Evolutionary conservation across 352 stramenopile species (phyloP), one percentile per base, ranked within the genome.

Genomic region (Saprolegnia parasitica): DNA sequence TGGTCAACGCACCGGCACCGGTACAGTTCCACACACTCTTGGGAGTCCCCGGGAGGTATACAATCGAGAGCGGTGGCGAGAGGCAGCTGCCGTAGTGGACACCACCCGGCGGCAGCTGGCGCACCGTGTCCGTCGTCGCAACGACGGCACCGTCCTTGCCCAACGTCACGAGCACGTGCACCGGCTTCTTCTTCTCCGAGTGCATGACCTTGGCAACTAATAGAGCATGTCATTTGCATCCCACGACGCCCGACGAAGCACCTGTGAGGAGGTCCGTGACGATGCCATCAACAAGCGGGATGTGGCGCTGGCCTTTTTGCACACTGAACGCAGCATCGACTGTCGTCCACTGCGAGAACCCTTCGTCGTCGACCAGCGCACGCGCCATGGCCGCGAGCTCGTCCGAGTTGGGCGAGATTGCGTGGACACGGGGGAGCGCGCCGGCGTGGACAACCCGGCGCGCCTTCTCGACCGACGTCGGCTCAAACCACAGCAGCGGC

Each of bases 381-480:
- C 83, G 71, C 61, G 80, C 87, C 55, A 95, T 92, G 0, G 82
- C 81, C 24, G 80, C 73, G 5, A 92, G 72, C 58, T 95, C 88
- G 46, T 93, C 85, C 18, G 72, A 76, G 56, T 95, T 96, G 3
- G 88, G 86, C 4, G 86, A 92, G 39, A 93, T 79, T 55, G 90
- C 90, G 63, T 78, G 81, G 56, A 93, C 57, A 45, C 76, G 74
- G 39, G 77, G 60, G 1, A 94, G 67, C 0, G 71, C 80, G 9
- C 71, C 62, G 37, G 77, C 81, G 11, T 88, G 76, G 3, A 90
- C 78, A 23, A 90, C 73, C 35, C 81, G 84, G 23, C 87, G 65
- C 1, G 86, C 80, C 71, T 96, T 96, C 52, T 90, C 81, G 10
- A 95, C 81, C 1, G 87, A 96, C 6, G 86, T 93, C 49, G 88